A percentile compares a stretch with the other conserved stretches of the same genome.
These are phyloP conservation scores for Drechslera avenae DNA, from an alignment of 2,329 filamentous ascomycete species.

Conservation along the genomic window DNA sequence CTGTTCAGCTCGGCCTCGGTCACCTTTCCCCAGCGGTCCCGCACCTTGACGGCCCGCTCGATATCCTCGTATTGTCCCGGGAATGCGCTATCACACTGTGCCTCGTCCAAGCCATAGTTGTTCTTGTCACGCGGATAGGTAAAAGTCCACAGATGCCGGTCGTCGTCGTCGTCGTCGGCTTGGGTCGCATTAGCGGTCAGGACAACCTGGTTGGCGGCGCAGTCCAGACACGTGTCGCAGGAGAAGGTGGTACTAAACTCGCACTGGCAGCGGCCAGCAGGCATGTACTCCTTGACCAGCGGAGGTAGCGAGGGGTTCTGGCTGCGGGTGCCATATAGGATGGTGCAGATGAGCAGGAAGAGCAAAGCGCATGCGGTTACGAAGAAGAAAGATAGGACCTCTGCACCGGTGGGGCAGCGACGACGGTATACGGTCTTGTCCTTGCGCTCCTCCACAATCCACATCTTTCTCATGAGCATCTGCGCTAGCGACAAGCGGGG, in stretches of 20 bases:
- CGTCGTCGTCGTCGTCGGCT: conserved; percentile 19
- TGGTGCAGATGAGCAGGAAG: conserved; percentile 40
- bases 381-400: conserved; percentile 38
- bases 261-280: conserved; percentile 42
- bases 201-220: conserved; percentile 33
- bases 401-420: conserved; percentile 29
- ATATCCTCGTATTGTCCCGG: conserved; percentile 41
- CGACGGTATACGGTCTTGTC: conserved; percentile 37
- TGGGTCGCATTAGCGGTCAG: conserved; percentile 21
- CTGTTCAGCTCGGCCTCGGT: conserved; percentile 33
- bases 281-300: conserved; percentile 39
- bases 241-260: conserved; percentile 39
- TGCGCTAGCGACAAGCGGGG: conserved; percentile 15
- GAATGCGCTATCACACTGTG: conserved; percentile 40
- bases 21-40: conserved; percentile 32
- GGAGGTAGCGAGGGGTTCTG: conserved; percentile 36
- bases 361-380: conserved; percentile 35
- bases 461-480: conserved; percentile 31
- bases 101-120: conserved; percentile 39
- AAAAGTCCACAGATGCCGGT: conserved; percentile 37
- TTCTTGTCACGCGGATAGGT: conserved; percentile 34
- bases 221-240: conserved; percentile 42
- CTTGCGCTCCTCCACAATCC: conserved; percentile 32
- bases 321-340: conserved; percentile 42
- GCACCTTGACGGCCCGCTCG: conserved; percentile 32